Evolutionary conservation across 1,284 basidiomycete species (phyloP).

Genomic region (Tremellales sp.): DNA sequence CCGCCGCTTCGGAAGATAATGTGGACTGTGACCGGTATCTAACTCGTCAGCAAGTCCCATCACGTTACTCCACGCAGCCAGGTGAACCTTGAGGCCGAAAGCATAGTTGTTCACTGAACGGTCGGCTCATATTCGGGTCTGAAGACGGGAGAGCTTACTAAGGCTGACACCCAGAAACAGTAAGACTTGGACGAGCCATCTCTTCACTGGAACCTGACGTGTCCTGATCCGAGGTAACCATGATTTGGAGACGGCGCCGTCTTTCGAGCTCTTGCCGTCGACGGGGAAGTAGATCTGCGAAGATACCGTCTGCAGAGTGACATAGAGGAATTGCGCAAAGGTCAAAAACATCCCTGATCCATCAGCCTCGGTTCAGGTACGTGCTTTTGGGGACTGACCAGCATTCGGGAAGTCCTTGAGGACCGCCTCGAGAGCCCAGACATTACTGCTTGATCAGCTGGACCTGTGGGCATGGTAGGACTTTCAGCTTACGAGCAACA

Average conservation of each 20-base stretch:
- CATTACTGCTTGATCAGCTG: conserved; percentile 44
- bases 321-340: conserved; percentile 73
- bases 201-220: conserved; percentile 65
- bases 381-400: conserved; percentile 51
- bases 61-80: not conserved
- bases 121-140: conserved; percentile 8
- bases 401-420: conserved; percentile 64
- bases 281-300: conserved; percentile 29
- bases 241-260: not conserved
- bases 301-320: conserved; percentile 56
- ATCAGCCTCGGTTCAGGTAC: conserved; percentile 19
- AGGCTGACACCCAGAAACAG: conserved; percentile 75
- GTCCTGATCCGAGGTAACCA: conserved; percentile 33
- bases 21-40: conserved; percentile 86
- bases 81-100: conserved; percentile 61
- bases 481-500: conserved; percentile 72
- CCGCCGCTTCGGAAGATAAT: conserved; percentile 92
- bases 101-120: conserved; percentile 80
- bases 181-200: conserved; percentile 75
- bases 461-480: conserved; percentile 24
- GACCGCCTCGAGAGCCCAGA: conserved; percentile 51
- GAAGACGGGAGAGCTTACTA: conserved; percentile 20
- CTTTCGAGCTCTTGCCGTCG: not conserved
- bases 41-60: conserved; percentile 31
- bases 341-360: conserved; percentile 71